Base-by-base conservation (phyloP, 345 rosid genomes). In the Eucalyptus tenuipes region DNA sequence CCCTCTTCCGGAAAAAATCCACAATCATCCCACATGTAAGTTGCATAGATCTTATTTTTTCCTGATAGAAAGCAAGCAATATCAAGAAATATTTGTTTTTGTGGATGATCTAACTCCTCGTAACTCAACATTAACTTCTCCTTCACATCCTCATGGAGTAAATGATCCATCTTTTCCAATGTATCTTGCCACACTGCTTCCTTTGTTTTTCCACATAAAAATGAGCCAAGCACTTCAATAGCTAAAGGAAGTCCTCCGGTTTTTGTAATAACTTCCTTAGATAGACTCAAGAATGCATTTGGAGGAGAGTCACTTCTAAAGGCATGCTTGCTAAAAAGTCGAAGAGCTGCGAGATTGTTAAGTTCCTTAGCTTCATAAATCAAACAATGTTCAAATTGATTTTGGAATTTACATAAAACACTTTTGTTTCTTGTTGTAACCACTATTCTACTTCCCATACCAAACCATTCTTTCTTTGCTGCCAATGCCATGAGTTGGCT, bases 401-500 rank as follows among this genome's bases (percentile, higher is more conserved):
- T 13, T 57, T 25, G 7, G 64, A 57, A 1, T 57, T 5, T 0
- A 57, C 0, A 0, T 1, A 57, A 57, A 4, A 57, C 14, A 57
- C n/a, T 25, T 25, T 0, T 57, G 2, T 57, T 6, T 25, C n/a
- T 57, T 57, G 64, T 57, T 25, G 64, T 25, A 10, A 57, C 64
- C 1, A 57, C 14, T 25, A 57, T 57, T 5, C 64, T 57, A 25
- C 64, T 57, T 57, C 64, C 64, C 3, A 0, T 10, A 57, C 64
- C 64, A 57, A 57, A 57, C 66, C 66, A 57, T 5, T 25, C 31
- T 57, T 11, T 0, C 15, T 57, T 57, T 57, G 15, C n/a, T 25
- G 1, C 66, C 15, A 57, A 57, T 57, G 66, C n/a, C 66, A 5
- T 25, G 5, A 57, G n/a, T 57, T 57, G 66, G n/a, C 1, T 2